Percentiles rank a stretch among this genome's conserved stretches.
Conservation (phyloP, 441 rosid species). For the Bruguiera hainesii region DNA sequence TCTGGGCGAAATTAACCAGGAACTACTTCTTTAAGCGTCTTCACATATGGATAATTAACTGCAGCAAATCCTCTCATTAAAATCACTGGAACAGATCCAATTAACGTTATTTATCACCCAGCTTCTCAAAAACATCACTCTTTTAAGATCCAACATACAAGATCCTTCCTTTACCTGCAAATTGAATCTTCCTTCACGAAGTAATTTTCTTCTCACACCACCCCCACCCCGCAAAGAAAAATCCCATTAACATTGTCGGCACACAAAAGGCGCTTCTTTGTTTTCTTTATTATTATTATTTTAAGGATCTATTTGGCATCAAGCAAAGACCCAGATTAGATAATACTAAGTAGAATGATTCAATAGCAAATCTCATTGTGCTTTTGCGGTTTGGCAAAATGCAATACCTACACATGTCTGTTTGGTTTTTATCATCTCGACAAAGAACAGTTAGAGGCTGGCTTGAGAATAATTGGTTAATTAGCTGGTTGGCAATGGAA, state of each 20-base stretch:
- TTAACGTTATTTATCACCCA: not conserved
- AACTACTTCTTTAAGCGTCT: no score
- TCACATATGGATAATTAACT: not conserved
- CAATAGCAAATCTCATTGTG: not conserved
- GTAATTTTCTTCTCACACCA: not conserved
- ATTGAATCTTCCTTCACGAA: not conserved
- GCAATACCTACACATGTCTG: no score
- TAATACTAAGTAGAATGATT: slow-evolving; percentile 8
- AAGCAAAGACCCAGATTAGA: slow-evolving; percentile 26
- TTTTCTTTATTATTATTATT: not conserved
- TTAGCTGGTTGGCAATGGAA: no score
- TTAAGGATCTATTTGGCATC: not conserved
- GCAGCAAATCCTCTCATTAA: not conserved
- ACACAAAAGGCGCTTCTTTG: not conserved
- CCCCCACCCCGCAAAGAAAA: no score
- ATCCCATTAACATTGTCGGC: no score
- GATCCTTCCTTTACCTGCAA: not conserved
- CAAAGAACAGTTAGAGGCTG: no score
- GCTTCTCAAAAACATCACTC: not conserved
- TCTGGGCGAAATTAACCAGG: no score
- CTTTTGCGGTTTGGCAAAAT: no score
- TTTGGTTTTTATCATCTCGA: no score
- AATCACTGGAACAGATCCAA: not conserved
- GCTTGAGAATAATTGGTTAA: no score
- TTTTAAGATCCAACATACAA: not conserved